Base-by-base conservation (phyloP, 2,329 filamentous ascomycete genomes). In the Raffaelea arxii region DNA sequence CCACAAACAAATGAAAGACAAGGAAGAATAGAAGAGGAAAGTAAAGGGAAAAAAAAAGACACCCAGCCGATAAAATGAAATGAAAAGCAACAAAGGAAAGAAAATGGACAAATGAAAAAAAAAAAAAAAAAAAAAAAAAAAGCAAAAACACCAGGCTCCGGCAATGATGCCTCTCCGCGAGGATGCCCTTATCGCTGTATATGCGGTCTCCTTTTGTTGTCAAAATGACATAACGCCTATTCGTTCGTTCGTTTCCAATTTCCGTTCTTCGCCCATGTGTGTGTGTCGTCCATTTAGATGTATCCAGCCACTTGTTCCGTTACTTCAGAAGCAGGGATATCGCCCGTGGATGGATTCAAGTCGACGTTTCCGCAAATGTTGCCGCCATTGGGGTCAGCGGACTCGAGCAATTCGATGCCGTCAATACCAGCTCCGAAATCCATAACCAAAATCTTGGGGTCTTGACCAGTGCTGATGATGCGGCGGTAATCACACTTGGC, bases 401-500 rank as follows among this genome's bases (percentile, higher is more conserved):
- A 47, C 62, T 81, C 75, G 36, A 84, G 65, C 59, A 70, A 68
- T 50, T 77, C 72, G 37, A 84, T 75, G 24, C 78, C 73, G 24
- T 70, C 61, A 5, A 84, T 68, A 38, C 70, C 72, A 18, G 72
- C 71, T 25, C 80, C 92, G 68, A 97, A 98, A 67, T 98, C 92
- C 74, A 97, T 83, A 50, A 98, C 84, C 49, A 97, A 68, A 44
- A 94, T 89, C 60, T 94, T 84, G 27, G 90, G 86, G 58, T 96
- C 90, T 65, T 98, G 92, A 43, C 90, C 92, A 1, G 91, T 94
- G 56, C 88, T 92, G 51, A 98, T 86, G 52, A 98, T 92, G 51
- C 92, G 80, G 49, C 91, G 77, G 64, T 97, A 97, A 61, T 98
- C 91, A 52, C 86, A 90, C 73, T 96, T 96, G 44, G 92, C 92